A percentile compares a stretch with the other conserved stretches of the same genome.
phyloP scores from a whole-genome alignment of 1,284 basidiomycete species.

The Cutaneotrichosporon curvatum region DNA sequence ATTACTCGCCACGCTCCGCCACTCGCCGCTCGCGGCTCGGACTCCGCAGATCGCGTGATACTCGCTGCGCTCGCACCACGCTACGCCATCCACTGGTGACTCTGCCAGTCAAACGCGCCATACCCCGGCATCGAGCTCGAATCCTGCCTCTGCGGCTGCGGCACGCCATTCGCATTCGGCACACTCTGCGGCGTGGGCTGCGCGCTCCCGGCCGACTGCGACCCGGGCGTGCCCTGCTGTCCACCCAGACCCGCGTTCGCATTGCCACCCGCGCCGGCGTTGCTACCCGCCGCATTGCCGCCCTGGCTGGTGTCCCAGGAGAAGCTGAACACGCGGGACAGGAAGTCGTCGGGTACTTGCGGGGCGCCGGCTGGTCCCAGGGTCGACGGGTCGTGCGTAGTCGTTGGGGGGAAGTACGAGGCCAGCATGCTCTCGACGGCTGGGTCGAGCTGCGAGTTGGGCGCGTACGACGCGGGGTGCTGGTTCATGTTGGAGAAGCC shows the following conservation, averaged over 20 bases:
- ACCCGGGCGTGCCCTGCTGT: neutral
- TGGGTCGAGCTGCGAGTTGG: conserved; percentile 29
- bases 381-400: conserved; percentile 4
- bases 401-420: conserved; percentile 30
- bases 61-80: too few relatives aligned
- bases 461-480: conserved; percentile 17
- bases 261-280: neutral
- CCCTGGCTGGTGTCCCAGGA: conserved; percentile 32
- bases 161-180: neutral
- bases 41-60: too few relatives aligned
- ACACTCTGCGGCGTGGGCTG: conserved; percentile 1
- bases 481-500: conserved; percentile 32
- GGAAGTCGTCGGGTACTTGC: conserved; percentile 40
- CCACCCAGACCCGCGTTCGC: too few relatives aligned
- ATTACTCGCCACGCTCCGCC: too few relatives aligned
- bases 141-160: conserved; percentile 12
- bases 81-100: conserved; percentile 32
- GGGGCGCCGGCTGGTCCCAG: conserved; percentile 12
- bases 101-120: conserved; percentile 20
- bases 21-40: too few relatives aligned
- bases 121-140: conserved; percentile 17
- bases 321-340: conserved; percentile 41
- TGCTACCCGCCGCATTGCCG: too few relatives aligned
- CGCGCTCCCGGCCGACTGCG: neutral
- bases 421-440: conserved; percentile 37